Conservation (phyloP, 2,329 filamentous ascomycete species). For the Elsinoe batatas region DNA sequence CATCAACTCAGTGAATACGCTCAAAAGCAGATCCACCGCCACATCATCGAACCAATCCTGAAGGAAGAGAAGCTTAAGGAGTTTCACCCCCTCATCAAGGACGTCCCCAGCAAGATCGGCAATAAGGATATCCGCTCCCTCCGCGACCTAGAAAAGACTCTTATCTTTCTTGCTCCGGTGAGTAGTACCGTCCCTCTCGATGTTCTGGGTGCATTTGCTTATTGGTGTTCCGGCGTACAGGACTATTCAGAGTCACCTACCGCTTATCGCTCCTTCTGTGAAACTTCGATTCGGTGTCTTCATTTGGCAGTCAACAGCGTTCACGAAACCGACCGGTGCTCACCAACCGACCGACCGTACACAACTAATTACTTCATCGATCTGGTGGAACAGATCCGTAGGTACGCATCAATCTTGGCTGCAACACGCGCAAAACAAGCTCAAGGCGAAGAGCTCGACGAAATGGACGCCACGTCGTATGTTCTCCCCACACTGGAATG, state of each 20-base stretch:
- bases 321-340: constrained; percentile 74
- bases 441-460: constrained; percentile 43
- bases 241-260: constrained; percentile 58
- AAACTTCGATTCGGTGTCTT: constrained; percentile 81
- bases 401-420: constrained; percentile 78
- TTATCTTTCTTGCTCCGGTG: constrained; percentile 87
- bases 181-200: constrained; percentile 47
- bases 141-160: constrained; percentile 85
- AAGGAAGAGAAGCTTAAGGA: constrained; percentile 62
- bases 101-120: constrained; percentile 68
- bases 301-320: constrained; percentile 81
- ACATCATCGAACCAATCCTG: constrained; percentile 69
- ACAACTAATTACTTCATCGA: constrained; percentile 96
- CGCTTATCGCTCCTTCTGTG: constrained; percentile 79
- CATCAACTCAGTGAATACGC: constrained; percentile 59
- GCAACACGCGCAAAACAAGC: constrained; percentile 59
- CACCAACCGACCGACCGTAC: constrained; percentile 79
- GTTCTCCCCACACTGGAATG: constrained; percentile 19
- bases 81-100: constrained; percentile 70
- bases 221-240: constrained; percentile 57
- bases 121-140: constrained; percentile 82
- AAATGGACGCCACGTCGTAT: constrained; percentile 43
- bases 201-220: constrained; percentile 50
- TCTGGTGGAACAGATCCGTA: constrained; percentile 70
- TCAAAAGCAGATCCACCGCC: constrained; percentile 67